These are phyloP conservation scores for Blastobotrys buckinghamii DNA, from an alignment of 1,139 yeast species.

Conservation along the genomic window DNA sequence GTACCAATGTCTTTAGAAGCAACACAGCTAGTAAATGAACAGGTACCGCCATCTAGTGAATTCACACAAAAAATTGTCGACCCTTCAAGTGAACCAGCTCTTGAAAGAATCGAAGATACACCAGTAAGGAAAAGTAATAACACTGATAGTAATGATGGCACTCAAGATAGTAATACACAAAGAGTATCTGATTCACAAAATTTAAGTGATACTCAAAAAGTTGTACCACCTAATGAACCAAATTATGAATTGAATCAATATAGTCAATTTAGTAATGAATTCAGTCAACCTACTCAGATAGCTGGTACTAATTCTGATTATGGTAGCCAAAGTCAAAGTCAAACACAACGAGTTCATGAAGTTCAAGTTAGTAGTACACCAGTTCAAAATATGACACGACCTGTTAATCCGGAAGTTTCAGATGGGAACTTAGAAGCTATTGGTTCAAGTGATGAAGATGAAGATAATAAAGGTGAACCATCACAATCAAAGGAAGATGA, in stretches of 20 bases:
- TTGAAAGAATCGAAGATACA: neutral
- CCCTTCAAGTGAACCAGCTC: neutral
- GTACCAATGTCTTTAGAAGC: neutral
- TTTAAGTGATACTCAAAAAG: neutral
- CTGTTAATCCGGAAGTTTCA: neutral
- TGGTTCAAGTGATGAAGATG: conserved; percentile 7
- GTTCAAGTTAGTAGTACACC: conserved; percentile 9
- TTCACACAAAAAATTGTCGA: neutral
- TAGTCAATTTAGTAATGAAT: neutral
- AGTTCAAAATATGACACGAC: neutral
- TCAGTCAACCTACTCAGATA: conserved; percentile 3
- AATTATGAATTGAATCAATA: neutral
- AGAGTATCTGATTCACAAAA: neutral
- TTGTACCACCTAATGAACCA: neutral
- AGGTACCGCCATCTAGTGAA: no score
- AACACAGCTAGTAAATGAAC: no score
- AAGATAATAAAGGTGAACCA: neutral
- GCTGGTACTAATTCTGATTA: neutral
- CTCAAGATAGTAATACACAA: neutral
- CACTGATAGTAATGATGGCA: neutral
- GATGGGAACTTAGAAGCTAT: conserved; percentile 1
- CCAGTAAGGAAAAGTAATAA: neutral
- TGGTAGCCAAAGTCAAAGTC: neutral
- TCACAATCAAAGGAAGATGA: neutral
- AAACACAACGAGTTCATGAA: conserved; percentile 2